Evolutionary conservation across 129 eudicot genomes (phyloP).

Genomic region (Arctium lappa): DNA sequence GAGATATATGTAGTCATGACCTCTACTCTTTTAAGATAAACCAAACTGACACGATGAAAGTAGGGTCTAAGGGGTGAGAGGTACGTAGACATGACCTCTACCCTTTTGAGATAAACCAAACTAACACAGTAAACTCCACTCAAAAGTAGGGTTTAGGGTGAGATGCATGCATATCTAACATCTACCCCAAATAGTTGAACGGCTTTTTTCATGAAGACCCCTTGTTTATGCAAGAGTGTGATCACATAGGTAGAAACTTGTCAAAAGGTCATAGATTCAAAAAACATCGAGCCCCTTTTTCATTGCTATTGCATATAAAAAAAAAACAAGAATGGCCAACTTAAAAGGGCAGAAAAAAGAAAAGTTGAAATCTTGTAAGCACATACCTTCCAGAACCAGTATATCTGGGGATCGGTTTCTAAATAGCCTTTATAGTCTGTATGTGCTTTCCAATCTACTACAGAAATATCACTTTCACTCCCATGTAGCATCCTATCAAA

Average conservation of each 20-base stretch:
- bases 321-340: not conserved
- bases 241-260: not conserved
- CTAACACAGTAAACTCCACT: too few species aligned
- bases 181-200: not conserved
- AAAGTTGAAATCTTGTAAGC: not conserved
- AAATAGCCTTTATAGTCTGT: conserved; percentile 57
- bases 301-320: not conserved
- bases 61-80: too few species aligned
- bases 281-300: not conserved
- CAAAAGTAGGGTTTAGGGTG: too few species aligned
- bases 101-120: too few species aligned
- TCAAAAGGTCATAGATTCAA: not conserved
- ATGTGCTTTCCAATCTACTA: conserved; percentile 72
- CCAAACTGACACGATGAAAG: too few species aligned
- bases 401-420: conserved; percentile 54
- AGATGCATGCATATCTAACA: not conserved
- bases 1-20: too few species aligned
- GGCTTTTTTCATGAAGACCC: not conserved
- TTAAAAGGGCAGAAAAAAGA: not conserved
- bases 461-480: conserved; percentile 57
- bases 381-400: conserved; percentile 80
- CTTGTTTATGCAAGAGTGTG: not conserved
- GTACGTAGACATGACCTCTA: too few species aligned
- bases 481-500: conserved; percentile 75
- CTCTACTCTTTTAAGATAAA: too few species aligned